Evolutionary conservation across 768 basidiomycete genomes (phyloP), one percentile per base, ranked within the genome.

Genomic region (Lactarius quietus): DNA sequence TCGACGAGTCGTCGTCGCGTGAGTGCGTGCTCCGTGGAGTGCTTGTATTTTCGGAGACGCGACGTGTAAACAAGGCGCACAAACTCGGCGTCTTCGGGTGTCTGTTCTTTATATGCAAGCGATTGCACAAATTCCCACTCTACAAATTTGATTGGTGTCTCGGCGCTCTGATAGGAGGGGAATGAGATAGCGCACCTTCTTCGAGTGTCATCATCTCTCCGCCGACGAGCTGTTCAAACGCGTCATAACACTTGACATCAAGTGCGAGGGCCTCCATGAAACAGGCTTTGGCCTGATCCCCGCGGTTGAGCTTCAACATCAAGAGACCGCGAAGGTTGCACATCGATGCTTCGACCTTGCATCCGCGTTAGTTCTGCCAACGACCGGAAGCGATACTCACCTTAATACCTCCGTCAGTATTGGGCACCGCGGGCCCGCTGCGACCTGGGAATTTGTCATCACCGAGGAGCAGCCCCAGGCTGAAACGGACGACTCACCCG

Each of bases 201-300:
- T 93, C 89, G 1, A 91, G 86, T 14, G 90, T 86, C 91, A 99
- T 93, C 93, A 98, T 96, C 74, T 95, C 93, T 2, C 93, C 92
- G 23, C 86, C 88, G 31, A 98, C 80, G 12, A 99, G 83, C 67
- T 94, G 90, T 65, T 92, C 88, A 72, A 97, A 98, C 2, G 94
- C 89, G 69, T 98, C 97, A 71, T 93, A 98, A 75, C 96, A 98
- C 76, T 97, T 97, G 38, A 98, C 93, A 70, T 99, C 97, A 26
- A 98, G 81, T 2, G 90, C 84, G 26, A 99, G 82, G 1, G 97
- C 95, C 72, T 99, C 96, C 87, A 97, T 89, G 72, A 98, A 97
- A 70, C 92, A 93, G 58, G 91, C 82, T 74, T 98, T 98, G 1
- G 97, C 97, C 70, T 90, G 85, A 59, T 94, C 90, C 26, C 88